Base-by-base conservation (phyloP, 768 basidiomycete genomes). In the Gloeostereum incarnatum region DNA sequence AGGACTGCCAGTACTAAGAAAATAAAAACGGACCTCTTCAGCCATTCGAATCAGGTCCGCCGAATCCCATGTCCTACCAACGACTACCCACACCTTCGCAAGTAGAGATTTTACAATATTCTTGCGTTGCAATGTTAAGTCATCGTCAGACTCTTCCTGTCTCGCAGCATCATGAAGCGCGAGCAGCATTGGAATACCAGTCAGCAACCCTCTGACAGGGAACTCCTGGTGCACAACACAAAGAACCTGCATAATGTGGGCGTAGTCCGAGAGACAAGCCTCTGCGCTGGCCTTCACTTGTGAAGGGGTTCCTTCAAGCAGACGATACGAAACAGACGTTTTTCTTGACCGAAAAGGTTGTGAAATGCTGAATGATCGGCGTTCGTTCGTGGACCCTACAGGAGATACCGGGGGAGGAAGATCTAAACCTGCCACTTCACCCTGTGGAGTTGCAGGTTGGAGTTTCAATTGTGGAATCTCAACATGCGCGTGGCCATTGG, bases 151-250 rank as follows among this genome's bases (percentile, higher is more conserved):
- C 13, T 65, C 61, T n/a, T 65, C 63, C 19, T 64, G 48, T 23
- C 64, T 63, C 3, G 72, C 60, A 7, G 73, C 73, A 5, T 49
- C 56, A 39, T 86, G 75, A 35, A 94, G 56, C 1, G 85, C 78
- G n/a, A 88, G 53, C 19, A 96, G 57, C 87, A 96, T 91, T 4
- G 92, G 91, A 23, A 88, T 59, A 16, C 89, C 86, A 2, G 78
- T 76, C 13, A 91, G 59, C 27, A 94, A 49, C 2, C 78, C 83
- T 29, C 81, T 75, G 19, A 81, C 60, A 1, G 92, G 90, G n/a
- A 87, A 56, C 35, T 80, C 68, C 44, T 80, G 66, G 35, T 89
- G 81, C 19, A 87, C 65, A 3, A 73, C 69, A 4, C 63, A 68
- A 25, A 94, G 67, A 21, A 91, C 68, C 31, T 73, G 68, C 29